A percentile compares a stretch with the other conserved stretches of the same genome.
Conservation (phyloP, 176 grass and related monocot species). For the Pontederia paniculata region DNA sequence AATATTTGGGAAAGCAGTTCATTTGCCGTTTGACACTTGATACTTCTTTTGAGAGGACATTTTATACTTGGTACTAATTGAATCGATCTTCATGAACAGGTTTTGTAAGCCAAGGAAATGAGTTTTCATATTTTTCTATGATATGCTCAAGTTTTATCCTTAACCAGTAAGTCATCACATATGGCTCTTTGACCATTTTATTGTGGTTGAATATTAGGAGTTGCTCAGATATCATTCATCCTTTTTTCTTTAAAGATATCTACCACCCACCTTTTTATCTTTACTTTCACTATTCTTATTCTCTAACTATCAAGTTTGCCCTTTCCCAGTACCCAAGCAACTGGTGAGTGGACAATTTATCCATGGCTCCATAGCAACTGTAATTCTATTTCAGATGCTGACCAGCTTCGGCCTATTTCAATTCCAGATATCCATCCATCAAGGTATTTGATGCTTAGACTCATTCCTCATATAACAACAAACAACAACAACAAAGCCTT, state of each 20-base stretch:
- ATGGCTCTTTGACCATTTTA: conserved; percentile 11
- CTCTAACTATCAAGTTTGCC: conserved; percentile 7
- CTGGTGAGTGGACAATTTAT: conserved; percentile 91
- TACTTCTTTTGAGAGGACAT: too few species aligned
- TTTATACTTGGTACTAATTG: conserved; percentile 1
- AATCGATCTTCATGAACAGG: conserved; percentile 30
- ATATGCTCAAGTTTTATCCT: conserved; percentile 98
- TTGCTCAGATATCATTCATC: neutral
- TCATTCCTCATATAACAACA: too few species aligned
- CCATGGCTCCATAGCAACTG: conserved; percentile 98
- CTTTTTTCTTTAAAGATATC: neutral
- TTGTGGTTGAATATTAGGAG: neutral
- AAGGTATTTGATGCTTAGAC: conserved; percentile 36
- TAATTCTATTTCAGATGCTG: conserved; percentile 81
- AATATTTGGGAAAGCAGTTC: conserved; percentile 2
- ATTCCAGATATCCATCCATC: conserved; percentile 97
- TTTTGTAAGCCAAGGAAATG: conserved; percentile 95
- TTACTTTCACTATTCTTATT: too few species aligned
- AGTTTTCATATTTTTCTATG: conserved; percentile 99
- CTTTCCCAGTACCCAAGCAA: conserved; percentile 52
- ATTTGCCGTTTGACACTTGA: too few species aligned
- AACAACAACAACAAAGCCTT: too few species aligned
- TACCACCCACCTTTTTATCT: neutral
- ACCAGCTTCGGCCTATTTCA: conserved; percentile 82
- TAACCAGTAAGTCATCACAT: conserved; percentile 57